Evolutionary conservation across 306 rosid genomes (phyloP), one percentile per base, ranked within the genome.

Genomic region (Lablab purpureus): DNA sequence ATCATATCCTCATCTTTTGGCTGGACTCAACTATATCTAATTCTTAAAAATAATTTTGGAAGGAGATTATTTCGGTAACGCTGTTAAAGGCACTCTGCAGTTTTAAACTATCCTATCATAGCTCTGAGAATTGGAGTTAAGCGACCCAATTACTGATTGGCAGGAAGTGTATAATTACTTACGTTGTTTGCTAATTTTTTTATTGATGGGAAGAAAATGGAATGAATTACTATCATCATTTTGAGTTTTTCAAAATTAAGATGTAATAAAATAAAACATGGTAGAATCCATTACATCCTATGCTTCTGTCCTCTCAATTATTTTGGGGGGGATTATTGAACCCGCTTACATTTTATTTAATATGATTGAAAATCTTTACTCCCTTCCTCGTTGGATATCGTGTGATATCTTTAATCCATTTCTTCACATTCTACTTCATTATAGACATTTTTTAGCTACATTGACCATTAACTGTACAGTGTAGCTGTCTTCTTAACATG

Each of bases 401-500:
- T 8, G 7, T n/a, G 70, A 9, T 45, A 64, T 34, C 47, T 59
- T 32, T 34, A 32, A 0, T 18, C 15, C 15, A n/a, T 32, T 64
- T 34, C 68, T n/a, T 64, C 27, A 45, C 10, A 10, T 17, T 34
- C 47, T 15, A 36, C 71, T 65, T n/a, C 30, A 65, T 10, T 18
- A 28, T 30, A 60, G 15, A 2, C 67, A 11, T 28, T 60, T 28
- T 65, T 37, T 15, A 8, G 2, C 28, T 36, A 17, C 27, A 36
- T 18, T 62, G 47, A 18, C 25, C 71, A 65, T 32, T 62, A 63
- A 60, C 28, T 63, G 14, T 63, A 6, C 70, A 64, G 70, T 18
- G 70, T 64, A n/a, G 70, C 70, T 64, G 70, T 64, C 70, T 64
- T 64, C 47, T 32, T 64, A 46, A 34, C 70, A 34, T 64, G 70